Base-by-base conservation (phyloP, 495 filamentous ascomycete species). In the Patellaria atrata region DNA sequence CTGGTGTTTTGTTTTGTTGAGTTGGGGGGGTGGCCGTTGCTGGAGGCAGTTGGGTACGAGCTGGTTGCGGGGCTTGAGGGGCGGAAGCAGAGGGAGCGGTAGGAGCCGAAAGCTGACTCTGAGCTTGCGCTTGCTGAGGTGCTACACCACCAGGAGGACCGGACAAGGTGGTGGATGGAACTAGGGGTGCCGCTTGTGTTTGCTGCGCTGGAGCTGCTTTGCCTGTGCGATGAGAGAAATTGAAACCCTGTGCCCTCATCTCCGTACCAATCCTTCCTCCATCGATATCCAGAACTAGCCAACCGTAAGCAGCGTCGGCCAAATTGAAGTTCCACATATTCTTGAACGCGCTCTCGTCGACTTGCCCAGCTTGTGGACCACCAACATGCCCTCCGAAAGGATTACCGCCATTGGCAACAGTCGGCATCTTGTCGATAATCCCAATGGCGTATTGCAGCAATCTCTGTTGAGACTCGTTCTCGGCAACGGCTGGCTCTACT, bases 251-350 rank as follows among this genome's bases (percentile, higher is more conserved):
- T 9, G 89, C 91, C 42, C 83, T 71, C 87, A 96, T 99, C 58
- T 96, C 89, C 0, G 89, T 96, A 8, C 84, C 89, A 46, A 99
- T 99, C 26, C 91, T 69, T 15, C 89, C 89, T 50, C 75, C 76
- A 51, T 96, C 86, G 27, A 99, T 73, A 47, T 99, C 89, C 38
- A 99, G 61, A 11, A 96, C 85, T 32, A 99, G 64, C 66, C 79
- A 96, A 28, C 89, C 89, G 54, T 94, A 99, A 9, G 89, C 91
- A 22, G 89, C 89, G 61, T 99, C 89, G 14, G 89, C 89, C 31
- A 99, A 60, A 55, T 99, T 99, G 63, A 99, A 99, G 60, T 99
- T 99, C 89, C 89, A 99, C 91, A 96, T 96, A 50, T 99, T 99
- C 66, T 99, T 99, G 66, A 99, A 99, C 0, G 89, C 89, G 44